Percentiles rank a stretch among this genome's conserved stretches.
Evolutionary conservation across 106 monocot species (phyloP).

Genomic region (Narthecium ossifragum): DNA sequence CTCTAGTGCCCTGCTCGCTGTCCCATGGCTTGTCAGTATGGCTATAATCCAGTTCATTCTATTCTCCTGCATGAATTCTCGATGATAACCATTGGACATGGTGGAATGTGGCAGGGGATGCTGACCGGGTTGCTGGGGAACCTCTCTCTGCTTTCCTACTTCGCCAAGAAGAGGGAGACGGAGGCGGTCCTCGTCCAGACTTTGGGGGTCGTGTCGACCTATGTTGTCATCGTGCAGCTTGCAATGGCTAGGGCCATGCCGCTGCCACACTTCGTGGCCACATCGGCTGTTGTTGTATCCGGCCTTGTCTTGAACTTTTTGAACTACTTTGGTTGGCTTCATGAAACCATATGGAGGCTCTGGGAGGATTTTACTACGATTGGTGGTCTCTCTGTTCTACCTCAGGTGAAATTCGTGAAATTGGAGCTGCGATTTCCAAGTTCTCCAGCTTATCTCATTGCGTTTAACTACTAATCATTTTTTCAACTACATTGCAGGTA

Average conservation of each 20-base stretch:
- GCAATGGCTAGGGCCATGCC: conserved; percentile 81
- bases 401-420: no score
- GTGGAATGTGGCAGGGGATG: conserved; percentile 56
- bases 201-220: conserved; percentile 79
- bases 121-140: conserved; percentile 89
- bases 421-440: no score
- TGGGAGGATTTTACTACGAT: conserved; percentile 95
- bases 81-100: no score
- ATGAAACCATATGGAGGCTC: conserved; percentile 39
- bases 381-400: conserved; percentile 86
- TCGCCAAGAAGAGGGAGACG: conserved; percentile 93
- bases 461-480: no score
- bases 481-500: conserved; percentile 42
- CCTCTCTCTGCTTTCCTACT: conserved; percentile 81
- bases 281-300: conserved; percentile 47
- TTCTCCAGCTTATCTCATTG: no score
- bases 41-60: not conserved
- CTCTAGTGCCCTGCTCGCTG: conserved; percentile 65
- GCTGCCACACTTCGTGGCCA: conserved; percentile 50
- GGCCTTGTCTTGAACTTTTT: conserved; percentile 78
- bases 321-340: conserved; percentile 69
- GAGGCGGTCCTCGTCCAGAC: conserved; percentile 86
- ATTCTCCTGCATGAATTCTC: not conserved
- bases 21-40: conserved; percentile 72
- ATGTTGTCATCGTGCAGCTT: conserved; percentile 76